Evolutionary conservation across 768 basidiomycete species (phyloP), one percentile per base, ranked within the genome.

Genomic region (Auriculariales sp.): DNA sequence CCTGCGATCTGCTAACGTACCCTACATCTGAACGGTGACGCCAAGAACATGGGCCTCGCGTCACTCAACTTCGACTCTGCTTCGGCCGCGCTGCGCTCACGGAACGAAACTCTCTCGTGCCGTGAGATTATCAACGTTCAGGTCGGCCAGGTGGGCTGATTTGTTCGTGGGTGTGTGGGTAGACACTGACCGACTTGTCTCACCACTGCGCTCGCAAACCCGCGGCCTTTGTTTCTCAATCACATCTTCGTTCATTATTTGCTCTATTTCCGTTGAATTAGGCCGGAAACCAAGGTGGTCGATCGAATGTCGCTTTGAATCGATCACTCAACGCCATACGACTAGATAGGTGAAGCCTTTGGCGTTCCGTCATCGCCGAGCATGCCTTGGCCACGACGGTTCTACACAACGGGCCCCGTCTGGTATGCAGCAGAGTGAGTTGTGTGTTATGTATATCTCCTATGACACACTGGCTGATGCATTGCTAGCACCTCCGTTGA

Each of bases 41-140:
- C n/a, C n/a, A n/a, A n/a, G n/a, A n/a, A n/a, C n/a, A n/a, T n/a
- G n/a, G n/a, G n/a, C n/a, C n/a, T n/a, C n/a, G n/a, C n/a, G n/a
- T n/a, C n/a, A n/a, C n/a, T n/a, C n/a, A 44, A 25, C 22, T 44
- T 19, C 12, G 14, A 44, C 19, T 44, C 19, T 25, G 12, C 39
- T n/a, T 19, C 14, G 22, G 39, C 39, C 39, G 17, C 39, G 22
- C 12, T 25, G 22, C 12, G 22, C 22, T 44, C 39, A 19, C 17
- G 22, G n/a, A n/a, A 44, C 39, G 19, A 22, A 25, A 12, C 19
- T 25, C 22, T 44, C 22, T 44, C 39, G 14, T 44, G 39, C 53
- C 78, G 85, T 53, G 87, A 89, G 69, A 88, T 90, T 50, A 71
- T 90, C 62, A 90, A 85, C 64, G 64, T 89, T 28, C 87, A 89